Conservation (phyloP, 2,329 filamentous ascomycete species). For the Endoconidiophora polonica region DNA sequence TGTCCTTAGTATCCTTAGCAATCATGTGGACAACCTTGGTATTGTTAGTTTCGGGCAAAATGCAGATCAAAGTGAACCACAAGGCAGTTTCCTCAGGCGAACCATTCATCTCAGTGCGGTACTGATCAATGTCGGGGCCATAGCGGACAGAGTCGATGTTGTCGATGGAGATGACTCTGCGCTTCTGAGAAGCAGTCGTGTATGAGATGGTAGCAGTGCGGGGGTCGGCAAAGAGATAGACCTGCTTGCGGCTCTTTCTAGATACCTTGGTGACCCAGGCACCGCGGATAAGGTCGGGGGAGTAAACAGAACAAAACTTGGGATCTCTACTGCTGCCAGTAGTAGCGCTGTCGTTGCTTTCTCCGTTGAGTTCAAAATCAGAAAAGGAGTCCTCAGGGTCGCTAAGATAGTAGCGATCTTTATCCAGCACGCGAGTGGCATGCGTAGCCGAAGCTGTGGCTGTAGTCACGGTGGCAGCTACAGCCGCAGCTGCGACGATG, state of each 20-base stretch:
- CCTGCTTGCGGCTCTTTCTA: conserved; percentile 60
- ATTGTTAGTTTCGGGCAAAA: conserved; percentile 46
- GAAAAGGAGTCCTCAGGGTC: conserved; percentile 30
- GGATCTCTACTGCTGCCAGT: not conserved
- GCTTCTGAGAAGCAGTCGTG: conserved; percentile 65
- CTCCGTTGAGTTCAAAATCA: conserved; percentile 26
- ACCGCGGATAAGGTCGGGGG: conserved; percentile 60
- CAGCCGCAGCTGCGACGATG: conserved; percentile 17
- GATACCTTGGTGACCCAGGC: conserved; percentile 69
- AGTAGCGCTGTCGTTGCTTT: not conserved
- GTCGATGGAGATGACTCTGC: conserved; percentile 83
- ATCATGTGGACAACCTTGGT: conserved; percentile 81
- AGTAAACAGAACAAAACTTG: conserved; percentile 50
- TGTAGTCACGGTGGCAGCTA: no score
- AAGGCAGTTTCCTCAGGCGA: conserved; percentile 48
- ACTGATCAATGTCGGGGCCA: conserved; percentile 71
- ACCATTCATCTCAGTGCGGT: conserved; percentile 67
- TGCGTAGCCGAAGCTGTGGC: no score
- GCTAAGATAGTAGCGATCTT: conserved; percentile 31
- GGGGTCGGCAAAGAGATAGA: conserved; percentile 58
- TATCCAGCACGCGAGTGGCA: conserved; percentile 18
- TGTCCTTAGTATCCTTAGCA: conserved; percentile 53
- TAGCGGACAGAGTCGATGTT: conserved; percentile 83
- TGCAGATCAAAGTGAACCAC: conserved; percentile 86
- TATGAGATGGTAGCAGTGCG: conserved; percentile 64